Conservation (phyloP, 1,284 basidiomycete species). For the Heterobasidion parviporum region DNA sequence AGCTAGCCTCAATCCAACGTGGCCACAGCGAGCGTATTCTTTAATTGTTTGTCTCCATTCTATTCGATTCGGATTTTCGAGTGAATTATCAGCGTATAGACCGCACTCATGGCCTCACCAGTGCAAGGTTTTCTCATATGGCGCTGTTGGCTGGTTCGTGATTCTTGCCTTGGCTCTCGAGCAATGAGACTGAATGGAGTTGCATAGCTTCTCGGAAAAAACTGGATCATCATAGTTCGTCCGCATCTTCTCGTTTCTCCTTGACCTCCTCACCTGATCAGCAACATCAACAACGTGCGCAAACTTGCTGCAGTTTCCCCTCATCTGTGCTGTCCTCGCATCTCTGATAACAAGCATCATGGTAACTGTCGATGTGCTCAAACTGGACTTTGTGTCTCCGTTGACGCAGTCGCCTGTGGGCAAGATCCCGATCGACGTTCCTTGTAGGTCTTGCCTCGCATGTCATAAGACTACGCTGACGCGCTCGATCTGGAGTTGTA, state of each 20-base stretch:
- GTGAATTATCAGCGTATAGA: constrained; percentile 9
- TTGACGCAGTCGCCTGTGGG: neutral
- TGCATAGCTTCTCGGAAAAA: constrained; percentile 15
- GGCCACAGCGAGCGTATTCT: constrained; percentile 20
- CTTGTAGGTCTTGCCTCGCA: neutral
- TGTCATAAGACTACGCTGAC: neutral
- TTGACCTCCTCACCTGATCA: neutral
- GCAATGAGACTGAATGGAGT: neutral
- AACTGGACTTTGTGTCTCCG: neutral
- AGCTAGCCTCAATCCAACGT: constrained; percentile 5
- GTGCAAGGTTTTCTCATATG: constrained; percentile 23
- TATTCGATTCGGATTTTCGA: neutral
- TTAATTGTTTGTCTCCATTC: constrained; percentile 13
- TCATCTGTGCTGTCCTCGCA: neutral
- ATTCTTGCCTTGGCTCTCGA: neutral
- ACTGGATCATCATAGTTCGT: constrained; percentile 15
- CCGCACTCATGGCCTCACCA: constrained; percentile 19
- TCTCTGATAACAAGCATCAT: neutral
- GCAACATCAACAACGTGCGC: neutral
- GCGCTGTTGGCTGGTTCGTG: constrained; percentile 22
- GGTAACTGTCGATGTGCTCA: neutral
- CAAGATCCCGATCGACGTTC: neutral
- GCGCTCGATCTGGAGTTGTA: neutral
- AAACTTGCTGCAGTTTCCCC: neutral
- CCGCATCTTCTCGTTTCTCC: no score